These are phyloP conservation scores for Xylaria grammica DNA, from an alignment of 495 filamentous ascomycete genomes.

Conservation along the genomic window DNA sequence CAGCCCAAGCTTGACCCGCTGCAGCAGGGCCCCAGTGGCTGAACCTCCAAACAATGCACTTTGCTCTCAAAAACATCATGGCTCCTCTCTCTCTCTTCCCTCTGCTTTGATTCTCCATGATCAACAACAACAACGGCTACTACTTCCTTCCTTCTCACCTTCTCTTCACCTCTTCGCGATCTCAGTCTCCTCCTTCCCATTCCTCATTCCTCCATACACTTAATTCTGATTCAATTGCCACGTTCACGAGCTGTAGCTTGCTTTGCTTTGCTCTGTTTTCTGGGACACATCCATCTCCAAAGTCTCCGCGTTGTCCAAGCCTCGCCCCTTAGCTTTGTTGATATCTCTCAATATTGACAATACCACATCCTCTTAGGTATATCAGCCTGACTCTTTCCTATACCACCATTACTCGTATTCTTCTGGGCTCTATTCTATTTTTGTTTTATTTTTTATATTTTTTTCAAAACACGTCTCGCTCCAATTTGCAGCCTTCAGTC, in stretches of 20 bases:
- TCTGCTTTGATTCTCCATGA: constrained; percentile 17
- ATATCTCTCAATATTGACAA: constrained; percentile 22
- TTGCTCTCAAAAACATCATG: constrained; percentile 37
- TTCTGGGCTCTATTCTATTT: background rate
- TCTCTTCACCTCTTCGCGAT: constrained; percentile 26
- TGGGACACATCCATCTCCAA: background rate
- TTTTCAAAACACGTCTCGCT: background rate
- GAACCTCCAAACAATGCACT: constrained; percentile 37
- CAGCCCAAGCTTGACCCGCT: constrained; percentile 19
- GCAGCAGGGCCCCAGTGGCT: constrained; percentile 20
- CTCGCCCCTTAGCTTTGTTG: constrained; percentile 20
- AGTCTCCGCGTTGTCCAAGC: constrained; percentile 11
- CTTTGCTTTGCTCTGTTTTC: constrained; percentile 12
- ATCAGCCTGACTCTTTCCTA: constrained; percentile 35
- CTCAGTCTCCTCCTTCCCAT: constrained; percentile 34
- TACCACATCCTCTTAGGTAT: constrained; percentile 25
- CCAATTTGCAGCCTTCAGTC: background rate
- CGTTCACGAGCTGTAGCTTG: background rate
- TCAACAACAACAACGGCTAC: constrained; percentile 21
- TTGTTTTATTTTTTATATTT: background rate
- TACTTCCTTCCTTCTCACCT: constrained; percentile 24
- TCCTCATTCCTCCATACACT: constrained; percentile 25
- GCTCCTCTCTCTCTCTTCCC: constrained; percentile 27
- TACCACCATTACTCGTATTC: constrained; percentile 15
- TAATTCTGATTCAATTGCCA: constrained; percentile 9